These are phyloP conservation scores for Gryganskiella cystojenkinii DNA, from an alignment of 192 early-diverging fungal species.

Conservation along the genomic window DNA sequence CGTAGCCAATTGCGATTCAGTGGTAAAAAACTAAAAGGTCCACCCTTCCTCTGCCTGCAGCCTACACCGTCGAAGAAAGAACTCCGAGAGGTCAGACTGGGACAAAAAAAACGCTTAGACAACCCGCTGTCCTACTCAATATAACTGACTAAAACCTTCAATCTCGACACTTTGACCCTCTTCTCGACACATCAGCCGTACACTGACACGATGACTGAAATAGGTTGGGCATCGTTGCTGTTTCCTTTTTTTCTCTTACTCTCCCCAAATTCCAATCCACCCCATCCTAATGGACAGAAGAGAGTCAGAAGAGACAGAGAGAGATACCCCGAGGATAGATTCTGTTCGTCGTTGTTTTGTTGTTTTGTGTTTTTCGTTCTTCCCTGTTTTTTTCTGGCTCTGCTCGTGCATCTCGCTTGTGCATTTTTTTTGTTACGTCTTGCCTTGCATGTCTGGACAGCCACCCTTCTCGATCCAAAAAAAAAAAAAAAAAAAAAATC, in stretches of 20 bases:
- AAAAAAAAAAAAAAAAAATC: conserved; percentile 17
- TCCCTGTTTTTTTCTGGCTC: neutral
- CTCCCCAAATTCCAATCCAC: conserved; percentile 21
- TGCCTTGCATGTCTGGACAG: conserved; percentile 7
- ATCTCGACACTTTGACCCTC: too few relatives aligned
- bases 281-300: conserved; percentile 21
- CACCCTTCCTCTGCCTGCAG: too few relatives aligned
- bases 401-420: neutral
- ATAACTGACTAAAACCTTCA: too few relatives aligned
- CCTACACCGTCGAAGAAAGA: too few relatives aligned
- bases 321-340: conserved; percentile 23
- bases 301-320: neutral
- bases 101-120: too few relatives aligned
- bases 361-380: neutral
- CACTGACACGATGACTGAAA: too few relatives aligned
- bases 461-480: neutral
- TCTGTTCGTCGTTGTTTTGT: neutral
- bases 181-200: too few relatives aligned
- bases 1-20: too few relatives aligned
- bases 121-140: too few relatives aligned
- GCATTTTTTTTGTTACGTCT: conserved; percentile 1
- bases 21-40: too few relatives aligned
- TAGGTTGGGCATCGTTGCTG: neutral
- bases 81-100: too few relatives aligned
- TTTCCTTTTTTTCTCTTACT: neutral